Evolutionary conservation across 192 early-diverging fungal species (phyloP), one percentile per base, ranked within the genome.

Genomic region (Borealophlyctis nickersoniae): DNA sequence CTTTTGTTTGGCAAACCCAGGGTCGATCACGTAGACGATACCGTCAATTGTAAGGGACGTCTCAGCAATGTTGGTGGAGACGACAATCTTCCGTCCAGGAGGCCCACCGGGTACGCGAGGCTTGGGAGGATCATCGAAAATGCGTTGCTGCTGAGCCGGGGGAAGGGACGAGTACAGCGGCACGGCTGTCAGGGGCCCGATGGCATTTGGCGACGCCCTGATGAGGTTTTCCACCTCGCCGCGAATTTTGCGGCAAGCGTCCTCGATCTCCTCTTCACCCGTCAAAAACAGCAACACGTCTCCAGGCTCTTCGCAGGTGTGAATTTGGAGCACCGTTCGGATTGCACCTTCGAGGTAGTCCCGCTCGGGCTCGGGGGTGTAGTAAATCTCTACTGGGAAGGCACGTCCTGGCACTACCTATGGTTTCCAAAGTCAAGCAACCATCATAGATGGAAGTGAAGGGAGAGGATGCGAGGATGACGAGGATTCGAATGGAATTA

Each of bases 1-100:
- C 74, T 98, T 98, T 76, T 98, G 96, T 67, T 99, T 99, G n/a
- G 94, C 87, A 66, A 99, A 98, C 7, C 96, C 98, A 48, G 94
- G 93, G 66, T 98, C 98, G 60, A 99, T 89, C 36, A 98, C 98
- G 74, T 98, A 98, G 11, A 98, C 95, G 58, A 99, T 96, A 65
- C 95, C 96, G 72, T 98, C 96, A 52, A 99, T 98, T 1, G 98
- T 99, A 61, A 99, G 80, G 0, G 92, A 94, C 0, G 98, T 99
- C 77, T 98, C 96, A 31, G 98, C 96, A 72, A 99, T 82, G 69
- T 98, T 99, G 24, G 98, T 99, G 0, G 94, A 95, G 2, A 98
- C 88, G 23, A 99, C 91, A 49, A 93, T 79, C 72, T 99, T 99
- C 59, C 98, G 89, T n/a, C 95, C 96, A 9, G 92, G 89, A 13